A percentile compares a stretch with the other conserved stretches of the same genome.
Conservation (phyloP, 2,329 filamentous ascomycete genomes). For the Colletotrichum siamense region DNA sequence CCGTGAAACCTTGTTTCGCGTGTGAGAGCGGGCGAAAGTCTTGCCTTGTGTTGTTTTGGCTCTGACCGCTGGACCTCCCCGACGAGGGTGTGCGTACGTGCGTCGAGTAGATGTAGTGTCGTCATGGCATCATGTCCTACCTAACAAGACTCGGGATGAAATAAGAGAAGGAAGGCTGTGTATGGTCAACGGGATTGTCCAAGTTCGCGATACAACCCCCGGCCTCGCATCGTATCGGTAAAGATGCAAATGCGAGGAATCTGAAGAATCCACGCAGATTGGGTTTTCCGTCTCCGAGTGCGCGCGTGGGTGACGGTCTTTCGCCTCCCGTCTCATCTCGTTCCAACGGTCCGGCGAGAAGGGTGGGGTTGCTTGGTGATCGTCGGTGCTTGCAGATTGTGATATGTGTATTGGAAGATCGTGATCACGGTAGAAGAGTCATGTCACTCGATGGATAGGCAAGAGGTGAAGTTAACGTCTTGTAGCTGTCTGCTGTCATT, state of each 20-base stretch:
- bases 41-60: neutral
- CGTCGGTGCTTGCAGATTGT: neutral
- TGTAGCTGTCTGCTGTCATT: slow-evolving; percentile 17
- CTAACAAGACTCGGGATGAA: neutral
- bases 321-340: neutral
- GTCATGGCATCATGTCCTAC: neutral
- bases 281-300: neutral
- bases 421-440: neutral
- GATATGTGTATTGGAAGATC: neutral
- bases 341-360: neutral
- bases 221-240: neutral
- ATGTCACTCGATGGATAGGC: neutral
- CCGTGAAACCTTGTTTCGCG: neutral
- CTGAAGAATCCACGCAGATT: neutral
- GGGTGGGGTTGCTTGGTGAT: neutral
- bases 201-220: neutral
- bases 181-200: neutral
- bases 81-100: neutral
- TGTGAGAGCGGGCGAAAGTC: neutral
- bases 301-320: neutral
- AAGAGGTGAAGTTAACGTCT: neutral
- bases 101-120: neutral
- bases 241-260: neutral
- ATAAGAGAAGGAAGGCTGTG: neutral
- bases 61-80: neutral